Conservation (phyloP, 495 filamentous ascomycete species). For the Lasiosphaeris hirsuta region DNA sequence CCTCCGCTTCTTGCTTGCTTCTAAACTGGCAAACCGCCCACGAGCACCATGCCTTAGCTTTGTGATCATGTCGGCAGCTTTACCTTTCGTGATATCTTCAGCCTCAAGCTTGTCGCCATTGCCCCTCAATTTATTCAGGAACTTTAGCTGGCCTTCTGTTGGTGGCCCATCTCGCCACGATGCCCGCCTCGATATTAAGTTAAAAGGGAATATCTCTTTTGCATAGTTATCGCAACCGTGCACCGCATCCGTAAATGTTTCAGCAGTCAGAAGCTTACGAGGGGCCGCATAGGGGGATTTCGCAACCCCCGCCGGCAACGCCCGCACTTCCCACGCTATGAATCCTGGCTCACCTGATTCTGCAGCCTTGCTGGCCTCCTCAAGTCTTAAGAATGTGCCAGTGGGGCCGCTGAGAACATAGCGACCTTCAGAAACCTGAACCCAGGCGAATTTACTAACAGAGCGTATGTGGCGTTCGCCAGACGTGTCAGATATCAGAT, state of each 20-base stretch:
- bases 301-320: constrained; percentile 30
- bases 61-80: constrained; percentile 88
- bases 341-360: constrained; percentile 18
- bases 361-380: constrained; percentile 35
- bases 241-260: constrained; percentile 66
- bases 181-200: constrained; percentile 55
- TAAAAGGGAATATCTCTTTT: constrained; percentile 53
- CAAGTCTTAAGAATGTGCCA: constrained; percentile 62
- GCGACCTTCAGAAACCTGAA: constrained; percentile 59
- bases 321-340: constrained; percentile 37
- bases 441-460: constrained; percentile 75
- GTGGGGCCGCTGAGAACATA: constrained; percentile 60
- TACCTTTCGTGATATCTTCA: constrained; percentile 67
- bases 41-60: constrained; percentile 81
- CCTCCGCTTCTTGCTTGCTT: constrained; percentile 46
- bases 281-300: constrained; percentile 63
- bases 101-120: constrained; percentile 47
- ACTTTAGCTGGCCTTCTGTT: constrained; percentile 62
- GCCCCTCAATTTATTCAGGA: constrained; percentile 65
- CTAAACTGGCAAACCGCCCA: constrained; percentile 58
- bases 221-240: constrained; percentile 83
- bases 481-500: constrained; percentile 79
- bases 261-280: constrained; percentile 56
- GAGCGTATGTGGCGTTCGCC: constrained; percentile 73
- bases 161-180: constrained; percentile 67